Evolutionary conservation across 2,329 filamentous ascomycete genomes (phyloP), one percentile per base, ranked within the genome.

Genomic region (Zymoseptoria brevis): DNA sequence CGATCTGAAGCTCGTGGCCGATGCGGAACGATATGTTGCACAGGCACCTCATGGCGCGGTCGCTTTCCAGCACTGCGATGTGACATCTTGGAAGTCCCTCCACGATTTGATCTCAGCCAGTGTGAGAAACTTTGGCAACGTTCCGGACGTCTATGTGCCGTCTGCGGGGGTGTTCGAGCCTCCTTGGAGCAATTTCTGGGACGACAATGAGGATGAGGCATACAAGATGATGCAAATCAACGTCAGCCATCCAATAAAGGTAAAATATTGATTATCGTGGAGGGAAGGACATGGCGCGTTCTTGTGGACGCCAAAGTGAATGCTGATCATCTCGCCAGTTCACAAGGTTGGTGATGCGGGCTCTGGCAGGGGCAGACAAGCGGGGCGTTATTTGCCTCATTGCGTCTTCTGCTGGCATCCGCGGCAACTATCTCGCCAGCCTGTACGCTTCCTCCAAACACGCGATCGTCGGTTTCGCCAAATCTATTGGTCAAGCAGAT

Each of bases 401-500:
- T 11, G 58, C 64, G 3, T 60, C 56, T 11, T 60, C 59, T 19
- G 61, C 61, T 11, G 61, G 60, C 26, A 59, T 66, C 24, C 58
- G 64, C 50, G 64, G 62, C 29, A 64, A 66, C 45, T 66, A 64
- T 55, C 49, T 66, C 13, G 64, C 62, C 9, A 54, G 54, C 19
- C 54, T 64, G 1, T 71, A 72, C 54, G 73, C 72, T 11, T 70
- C 73, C 0, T 73, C 74, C 2, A 78, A 78, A 63, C 75, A 75
- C 60, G 76, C 71, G 3, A 68, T 77, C 19, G 73, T 78, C 41
- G 75, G 75, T 1, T 71, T 78, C 30, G 75, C 74, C n/a, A 72
- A 75, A 4, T 75, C 73, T 1, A 75, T 75, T 0, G 75, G 75
- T 0, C 74, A 77, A 54, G 76, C 77, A 54, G 77, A 78, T 60